Conservation (phyloP, 2,329 filamentous ascomycete genomes). For the Diaporthe destruens region DNA sequence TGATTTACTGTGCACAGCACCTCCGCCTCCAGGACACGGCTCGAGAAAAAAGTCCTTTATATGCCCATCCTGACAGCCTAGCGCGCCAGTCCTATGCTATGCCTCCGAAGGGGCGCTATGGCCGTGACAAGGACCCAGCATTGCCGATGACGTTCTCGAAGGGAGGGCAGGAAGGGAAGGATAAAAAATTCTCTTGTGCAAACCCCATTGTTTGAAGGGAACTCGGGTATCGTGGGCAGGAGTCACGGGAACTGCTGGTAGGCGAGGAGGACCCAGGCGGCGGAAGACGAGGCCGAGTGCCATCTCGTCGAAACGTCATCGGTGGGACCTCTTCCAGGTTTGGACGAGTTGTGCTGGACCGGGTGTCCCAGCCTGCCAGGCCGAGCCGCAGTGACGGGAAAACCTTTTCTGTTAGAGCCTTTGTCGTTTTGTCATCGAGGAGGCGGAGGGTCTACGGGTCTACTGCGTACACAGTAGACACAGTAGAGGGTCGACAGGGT, state of each 20-base stretch:
- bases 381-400: slow-evolving; percentile 7
- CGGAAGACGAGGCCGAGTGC: neutral
- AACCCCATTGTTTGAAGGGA: slow-evolving; percentile 26
- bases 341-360: neutral
- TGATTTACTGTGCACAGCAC: neutral
- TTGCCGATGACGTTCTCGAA: slow-evolving; percentile 27
- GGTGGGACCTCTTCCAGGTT: slow-evolving; percentile 9
- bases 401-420: slow-evolving; percentile 3
- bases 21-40: too few species aligned
- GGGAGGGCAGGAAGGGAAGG: neutral
- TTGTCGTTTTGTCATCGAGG: slow-evolving; percentile 19
- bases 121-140: slow-evolving; percentile 11
- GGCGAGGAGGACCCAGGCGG: neutral
- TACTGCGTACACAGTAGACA: neutral
- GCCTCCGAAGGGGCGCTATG: neutral
- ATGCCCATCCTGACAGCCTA: neutral
- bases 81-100: neutral
- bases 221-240: slow-evolving; percentile 21
- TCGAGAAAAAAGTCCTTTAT: slow-evolving; percentile 3
- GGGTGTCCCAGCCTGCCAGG: neutral
- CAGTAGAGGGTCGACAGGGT: neutral
- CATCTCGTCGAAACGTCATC: slow-evolving; percentile 18
- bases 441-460: neutral
- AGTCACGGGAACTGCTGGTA: slow-evolving; percentile 17
- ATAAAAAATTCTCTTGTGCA: slow-evolving; percentile 5